Conservation (phyloP, 2,329 filamentous ascomycete species). For the Aspergillus hortae region DNA sequence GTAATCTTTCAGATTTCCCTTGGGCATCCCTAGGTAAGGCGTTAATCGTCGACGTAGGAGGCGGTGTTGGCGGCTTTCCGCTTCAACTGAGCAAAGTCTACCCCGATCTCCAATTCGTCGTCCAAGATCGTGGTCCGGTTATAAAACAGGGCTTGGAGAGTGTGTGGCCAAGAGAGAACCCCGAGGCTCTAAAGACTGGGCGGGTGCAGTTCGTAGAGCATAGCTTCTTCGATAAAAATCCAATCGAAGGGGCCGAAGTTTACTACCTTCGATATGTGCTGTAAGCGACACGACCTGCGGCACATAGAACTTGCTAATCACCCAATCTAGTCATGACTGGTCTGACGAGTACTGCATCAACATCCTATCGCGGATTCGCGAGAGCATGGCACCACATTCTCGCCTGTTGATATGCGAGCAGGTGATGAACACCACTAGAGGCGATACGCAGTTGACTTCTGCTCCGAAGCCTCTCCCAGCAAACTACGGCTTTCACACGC, state of each 20-base stretch:
- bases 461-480: constrained; percentile 6
- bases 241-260: constrained; percentile 4
- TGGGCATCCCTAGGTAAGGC: constrained; percentile 2
- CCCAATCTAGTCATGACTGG: constrained; percentile 9
- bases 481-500: constrained; percentile 1
- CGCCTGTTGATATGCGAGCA: constrained; percentile 11
- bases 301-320: neutral
- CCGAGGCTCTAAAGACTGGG: neutral
- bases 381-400: neutral
- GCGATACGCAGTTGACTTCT: neutral
- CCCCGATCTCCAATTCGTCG: neutral
- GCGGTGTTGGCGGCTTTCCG: constrained; percentile 10
- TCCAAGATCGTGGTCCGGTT: constrained; percentile 5
- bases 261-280: constrained; percentile 11
- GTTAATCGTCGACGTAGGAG: constrained; percentile 9
- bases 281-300: neutral
- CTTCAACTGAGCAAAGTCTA: constrained; percentile 4
- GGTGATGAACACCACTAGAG: constrained; percentile 11
- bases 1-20: constrained; percentile 3
- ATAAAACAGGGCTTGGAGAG: neutral
- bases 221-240: constrained; percentile 8
- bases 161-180: constrained; percentile 4
- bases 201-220: constrained; percentile 4
- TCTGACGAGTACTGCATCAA: constrained; percentile 8
- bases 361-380: constrained; percentile 8